Percentiles rank a stretch among this genome's conserved stretches.
Conservation (phyloP, 73 alveolate species). For the Paramecium sexaurelia region DNA sequence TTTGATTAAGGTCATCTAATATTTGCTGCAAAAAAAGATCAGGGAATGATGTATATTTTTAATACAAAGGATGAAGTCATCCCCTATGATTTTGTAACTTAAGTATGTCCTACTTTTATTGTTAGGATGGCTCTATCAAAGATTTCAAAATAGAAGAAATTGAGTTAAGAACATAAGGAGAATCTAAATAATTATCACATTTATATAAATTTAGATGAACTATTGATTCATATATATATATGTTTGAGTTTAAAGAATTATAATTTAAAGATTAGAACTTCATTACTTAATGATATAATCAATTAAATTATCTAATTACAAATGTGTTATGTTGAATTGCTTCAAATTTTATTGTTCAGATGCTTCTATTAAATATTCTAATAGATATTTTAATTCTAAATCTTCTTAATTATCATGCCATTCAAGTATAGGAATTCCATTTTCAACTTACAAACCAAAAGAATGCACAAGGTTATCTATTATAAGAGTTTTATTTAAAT, state of each 20-base stretch:
- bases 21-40: conserved; percentile 28
- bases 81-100: not conserved
- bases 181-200: conserved; percentile 35
- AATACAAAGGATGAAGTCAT: conserved; percentile 26
- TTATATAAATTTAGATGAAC: not conserved
- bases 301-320: conserved; percentile 6
- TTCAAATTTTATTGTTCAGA: conserved; percentile 59
- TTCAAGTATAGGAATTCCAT: conserved; percentile 88
- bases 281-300: conserved; percentile 31
- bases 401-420: conserved; percentile 79
- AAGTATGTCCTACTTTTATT: not conserved
- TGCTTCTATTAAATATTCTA: conserved; percentile 71
- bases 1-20: conserved; percentile 34
- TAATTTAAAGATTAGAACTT: not conserved
- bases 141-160: conserved; percentile 32
- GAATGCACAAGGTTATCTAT: conserved; percentile 95
- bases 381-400: conserved; percentile 80
- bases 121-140: conserved; percentile 2
- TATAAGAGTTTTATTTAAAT: conserved; percentile 82
- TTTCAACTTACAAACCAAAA: conserved; percentile 86
- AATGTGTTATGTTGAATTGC: conserved; percentile 37
- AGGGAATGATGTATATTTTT: conserved; percentile 12
- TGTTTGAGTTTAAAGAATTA: not conserved
- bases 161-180: not conserved
- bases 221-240: not conserved